Evolutionary conservation across 306 rosid genomes (phyloP).

Genomic region (Trifolium repens): DNA sequence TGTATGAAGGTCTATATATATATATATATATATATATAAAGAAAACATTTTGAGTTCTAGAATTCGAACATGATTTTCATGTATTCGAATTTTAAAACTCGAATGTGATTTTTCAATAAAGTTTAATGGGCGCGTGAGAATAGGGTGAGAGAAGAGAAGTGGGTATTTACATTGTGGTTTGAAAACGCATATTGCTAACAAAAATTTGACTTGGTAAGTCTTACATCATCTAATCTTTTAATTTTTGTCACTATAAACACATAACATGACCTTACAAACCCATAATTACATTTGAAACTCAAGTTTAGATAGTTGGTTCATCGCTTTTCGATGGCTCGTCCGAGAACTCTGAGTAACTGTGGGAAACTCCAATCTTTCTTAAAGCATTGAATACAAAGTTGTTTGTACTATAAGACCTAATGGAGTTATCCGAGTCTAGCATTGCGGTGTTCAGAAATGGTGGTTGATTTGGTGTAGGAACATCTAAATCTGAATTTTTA

Average conservation of each 20-base stretch:
- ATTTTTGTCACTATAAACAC: neutral
- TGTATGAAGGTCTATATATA: no score
- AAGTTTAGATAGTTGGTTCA: conserved; percentile 38
- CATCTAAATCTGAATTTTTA: conserved; percentile 51
- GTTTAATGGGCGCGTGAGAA: no score
- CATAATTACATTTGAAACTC: conserved; percentile 16
- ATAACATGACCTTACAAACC: conserved; percentile 16
- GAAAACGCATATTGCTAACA: neutral
- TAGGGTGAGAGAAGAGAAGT: no score
- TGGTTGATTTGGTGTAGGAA: conserved; percentile 70
- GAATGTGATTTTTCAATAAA: no score
- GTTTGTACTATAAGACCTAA: conserved; percentile 53
- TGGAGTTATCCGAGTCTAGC: conserved; percentile 50
- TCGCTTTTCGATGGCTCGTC: conserved; percentile 51
- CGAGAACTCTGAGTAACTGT: conserved; percentile 53
- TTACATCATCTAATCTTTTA: conserved; percentile 20
- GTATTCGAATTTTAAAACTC: no score
- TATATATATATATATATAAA: no score
- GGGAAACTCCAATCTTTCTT: conserved; percentile 54
- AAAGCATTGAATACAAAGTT: conserved; percentile 55
- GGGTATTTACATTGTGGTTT: neutral
- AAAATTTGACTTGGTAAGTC: neutral
- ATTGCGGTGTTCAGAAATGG: conserved; percentile 66
- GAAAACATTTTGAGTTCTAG: no score
- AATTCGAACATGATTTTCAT: no score